Conservation (phyloP, 2,329 filamentous ascomycete genomes). For the Fonsecaea monophora region DNA sequence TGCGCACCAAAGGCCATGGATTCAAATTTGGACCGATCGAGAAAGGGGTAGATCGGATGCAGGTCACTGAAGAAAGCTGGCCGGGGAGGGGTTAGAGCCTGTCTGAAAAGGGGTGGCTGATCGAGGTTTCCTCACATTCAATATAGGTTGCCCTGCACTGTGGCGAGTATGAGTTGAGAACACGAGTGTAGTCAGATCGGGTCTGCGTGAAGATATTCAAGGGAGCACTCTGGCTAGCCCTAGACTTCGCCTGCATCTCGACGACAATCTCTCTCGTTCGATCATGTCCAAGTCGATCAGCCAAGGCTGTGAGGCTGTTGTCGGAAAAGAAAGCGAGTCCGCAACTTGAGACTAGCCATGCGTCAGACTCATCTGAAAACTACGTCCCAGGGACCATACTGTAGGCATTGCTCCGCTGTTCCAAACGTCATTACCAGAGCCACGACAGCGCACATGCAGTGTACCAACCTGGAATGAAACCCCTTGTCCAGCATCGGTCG, state of each 20-base stretch:
- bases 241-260: constrained; percentile 22
- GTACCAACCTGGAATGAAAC: constrained; percentile 5
- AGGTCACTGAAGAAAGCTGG: constrained; percentile 51
- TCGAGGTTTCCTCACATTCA: constrained; percentile 26
- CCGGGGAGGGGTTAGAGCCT: constrained; percentile 5
- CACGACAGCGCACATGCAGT: neutral
- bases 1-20: constrained; percentile 41
- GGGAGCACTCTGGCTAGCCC: constrained; percentile 1
- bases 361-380: constrained; percentile 42
- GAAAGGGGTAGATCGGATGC: constrained; percentile 52
- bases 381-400: constrained; percentile 33
- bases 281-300: constrained; percentile 40
- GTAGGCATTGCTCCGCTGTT: constrained; percentile 19
- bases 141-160: constrained; percentile 31
- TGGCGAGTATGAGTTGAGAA: constrained; percentile 26
- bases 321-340: constrained; percentile 49
- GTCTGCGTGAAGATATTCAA: constrained; percentile 34
- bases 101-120: neutral
- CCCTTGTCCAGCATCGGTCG: neutral
- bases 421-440: constrained; percentile 1
- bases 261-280: constrained; percentile 40
- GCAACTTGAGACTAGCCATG: constrained; percentile 45
- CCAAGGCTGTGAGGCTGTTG: constrained; percentile 43
- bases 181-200: constrained; percentile 31
- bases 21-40: constrained; percentile 49